Base-by-base conservation (phyloP, 1,284 basidiomycete genomes). In the Sporisorium scitamineum region DNA sequence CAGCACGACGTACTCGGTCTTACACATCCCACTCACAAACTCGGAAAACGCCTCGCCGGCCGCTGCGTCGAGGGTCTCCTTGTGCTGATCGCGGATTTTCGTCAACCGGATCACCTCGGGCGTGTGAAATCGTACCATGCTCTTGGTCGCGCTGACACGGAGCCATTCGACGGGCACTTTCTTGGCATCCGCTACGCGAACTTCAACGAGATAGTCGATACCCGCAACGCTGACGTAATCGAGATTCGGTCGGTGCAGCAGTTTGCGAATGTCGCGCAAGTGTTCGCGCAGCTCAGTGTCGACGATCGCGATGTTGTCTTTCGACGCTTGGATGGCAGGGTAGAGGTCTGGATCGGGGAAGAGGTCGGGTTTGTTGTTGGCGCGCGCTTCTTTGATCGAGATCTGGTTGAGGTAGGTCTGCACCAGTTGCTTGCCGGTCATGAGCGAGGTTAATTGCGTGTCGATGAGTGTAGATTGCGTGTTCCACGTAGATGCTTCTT, bases 121-220 rank as follows among this genome's bases (percentile, higher is more conserved):
- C 0, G 94, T 91, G 57, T 92, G 92, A 84, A 93, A 97, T n/a
- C 96, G 89, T 51, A 91, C 90, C 27, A 89, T 87, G 20, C 87
- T 87, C 85, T 92, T 95, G 0, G 95, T 97, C 47, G 72, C 90
- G 39, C 91, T 93, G 54, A 95, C 88, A 41, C 92, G 87, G 51
- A 90, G 87, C 95, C 95, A 99, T 62, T 89, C 89, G 7, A 89
- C 88, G 0, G 96, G 96, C 3, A 94, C 90, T 11, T 89, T 89
- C 70, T 90, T 89, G 14, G 91, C 90, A 51, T 94, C 93, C 8
- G 88, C 88, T 54, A 90, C 91, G 54, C 91, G 90, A 18, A 97
- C 87, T 59, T 86, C 84, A 26, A 86, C 76, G 55, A 84, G 64
- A 69, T 81, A 85, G 11, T 86, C 85, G 18, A 85, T 79, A 20